These are phyloP conservation scores for Cyclanthera cordifolia DNA, from an alignment of 306 rosid genomes.

Conservation along the genomic window DNA sequence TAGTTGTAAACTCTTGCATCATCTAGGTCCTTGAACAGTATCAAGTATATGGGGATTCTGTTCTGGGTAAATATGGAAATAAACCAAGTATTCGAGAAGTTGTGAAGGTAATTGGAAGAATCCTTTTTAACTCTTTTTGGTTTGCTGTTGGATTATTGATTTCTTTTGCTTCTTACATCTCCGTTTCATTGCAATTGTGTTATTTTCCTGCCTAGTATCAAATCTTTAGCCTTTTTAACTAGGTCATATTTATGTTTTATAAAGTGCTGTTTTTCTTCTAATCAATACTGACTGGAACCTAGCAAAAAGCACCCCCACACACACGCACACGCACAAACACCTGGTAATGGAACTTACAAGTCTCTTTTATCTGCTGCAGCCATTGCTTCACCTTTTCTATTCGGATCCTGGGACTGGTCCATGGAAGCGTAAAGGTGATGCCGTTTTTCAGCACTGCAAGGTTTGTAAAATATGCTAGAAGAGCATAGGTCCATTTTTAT, in stretches of 20 bases:
- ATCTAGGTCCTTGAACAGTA: constrained; percentile 63
- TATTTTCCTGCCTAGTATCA: not conserved
- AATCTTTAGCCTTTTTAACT: not conserved
- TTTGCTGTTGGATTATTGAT: not conserved
- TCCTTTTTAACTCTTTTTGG: not conserved
- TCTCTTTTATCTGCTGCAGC: constrained; percentile 42
- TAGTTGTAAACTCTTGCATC: constrained; percentile 5
- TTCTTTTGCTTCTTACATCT: not conserved
- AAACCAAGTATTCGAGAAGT: constrained; percentile 69
- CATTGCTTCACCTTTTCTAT: constrained; percentile 61
- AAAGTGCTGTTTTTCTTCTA: not conserved
- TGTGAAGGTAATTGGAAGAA: constrained; percentile 41
- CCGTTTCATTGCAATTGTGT: not conserved
- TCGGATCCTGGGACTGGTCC: constrained; percentile 73
- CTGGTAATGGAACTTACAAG: not conserved
- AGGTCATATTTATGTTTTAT: not conserved
- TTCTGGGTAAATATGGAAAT: constrained; percentile 53
- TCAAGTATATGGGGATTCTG: constrained; percentile 78
- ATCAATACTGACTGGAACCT: not conserved
- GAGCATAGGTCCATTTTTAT: not conserved
- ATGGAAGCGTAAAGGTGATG: constrained; percentile 94
- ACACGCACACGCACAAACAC: not conserved
- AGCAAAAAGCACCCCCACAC: not conserved
- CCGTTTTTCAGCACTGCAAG: constrained; percentile 59
- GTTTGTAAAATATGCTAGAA: constrained; percentile 25